Conservation (phyloP, 768 basidiomycete genomes). For the Lactarius psammicola region DNA sequence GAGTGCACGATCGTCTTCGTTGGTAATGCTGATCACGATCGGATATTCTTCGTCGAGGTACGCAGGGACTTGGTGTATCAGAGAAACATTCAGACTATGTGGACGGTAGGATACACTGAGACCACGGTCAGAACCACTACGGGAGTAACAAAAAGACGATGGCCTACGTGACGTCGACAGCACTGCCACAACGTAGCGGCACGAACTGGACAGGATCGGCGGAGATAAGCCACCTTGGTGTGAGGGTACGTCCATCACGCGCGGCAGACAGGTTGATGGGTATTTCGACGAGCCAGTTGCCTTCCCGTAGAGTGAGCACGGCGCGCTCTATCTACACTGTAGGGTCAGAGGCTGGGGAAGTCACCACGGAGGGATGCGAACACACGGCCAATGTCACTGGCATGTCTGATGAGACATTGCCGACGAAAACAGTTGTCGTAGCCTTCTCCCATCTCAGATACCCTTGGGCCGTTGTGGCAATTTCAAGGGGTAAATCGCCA, state of each 20-base stretch:
- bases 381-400: constrained; percentile 58
- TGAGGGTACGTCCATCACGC: constrained; percentile 35
- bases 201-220: constrained; percentile 53
- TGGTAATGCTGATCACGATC: constrained; percentile 66
- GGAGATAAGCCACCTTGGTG: constrained; percentile 57
- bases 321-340: constrained; percentile 42
- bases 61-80: constrained; percentile 65
- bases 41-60: constrained; percentile 81
- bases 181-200: constrained; percentile 48
- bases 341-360: constrained; percentile 5
- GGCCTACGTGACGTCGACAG: constrained; percentile 49
- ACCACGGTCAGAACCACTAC: constrained; percentile 12
- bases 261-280: constrained; percentile 47
- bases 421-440: constrained; percentile 55
- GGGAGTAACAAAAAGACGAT: constrained; percentile 10
- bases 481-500: constrained; percentile 37
- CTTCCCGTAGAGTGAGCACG: constrained; percentile 53
- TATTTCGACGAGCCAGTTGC: constrained; percentile 66
- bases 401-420: constrained; percentile 51
- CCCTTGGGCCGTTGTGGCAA: constrained; percentile 36
- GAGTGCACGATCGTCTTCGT: constrained; percentile 66
- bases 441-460: constrained; percentile 60
- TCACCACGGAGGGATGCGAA: constrained; percentile 3
- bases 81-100: constrained; percentile 52
- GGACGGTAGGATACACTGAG: constrained; percentile 62